Percentiles rank a stretch among this genome's conserved stretches.
phyloP scores from a whole-genome alignment of 495 filamentous ascomycete species.

The Neurospora tetrasperma region DNA sequence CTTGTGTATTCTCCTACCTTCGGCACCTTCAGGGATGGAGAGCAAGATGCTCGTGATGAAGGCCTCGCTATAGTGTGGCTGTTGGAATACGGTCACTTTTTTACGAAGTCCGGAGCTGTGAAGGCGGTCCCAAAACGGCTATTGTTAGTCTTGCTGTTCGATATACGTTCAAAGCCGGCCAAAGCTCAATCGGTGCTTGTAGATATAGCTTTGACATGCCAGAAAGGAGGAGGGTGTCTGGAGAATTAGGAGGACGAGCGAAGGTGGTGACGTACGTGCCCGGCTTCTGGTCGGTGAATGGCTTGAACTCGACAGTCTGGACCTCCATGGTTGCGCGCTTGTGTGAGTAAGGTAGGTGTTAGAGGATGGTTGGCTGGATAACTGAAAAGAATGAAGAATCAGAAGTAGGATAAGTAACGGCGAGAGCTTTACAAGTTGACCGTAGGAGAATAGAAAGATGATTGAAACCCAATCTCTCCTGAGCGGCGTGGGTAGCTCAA shows the following conservation, averaged over 20 bases:
- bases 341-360: neutral
- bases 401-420: neutral
- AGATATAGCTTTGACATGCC: neutral
- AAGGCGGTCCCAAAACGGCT: neutral
- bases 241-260: conserved; percentile 18
- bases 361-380: neutral
- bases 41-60: conserved; percentile 89
- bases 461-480: neutral
- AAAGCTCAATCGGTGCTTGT: neutral
- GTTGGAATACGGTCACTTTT: conserved; percentile 96
- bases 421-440: neutral
- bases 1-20: conserved; percentile 31
- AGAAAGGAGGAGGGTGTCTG: conserved; percentile 4
- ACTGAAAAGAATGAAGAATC: neutral
- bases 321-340: conserved; percentile 47
- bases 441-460: neutral
- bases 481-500: neutral
- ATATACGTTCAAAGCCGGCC: neutral
- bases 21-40: conserved; percentile 87
- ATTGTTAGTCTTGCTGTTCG: neutral
- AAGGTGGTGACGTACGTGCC: conserved; percentile 71
- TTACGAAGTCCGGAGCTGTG: conserved; percentile 89
- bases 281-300: conserved; percentile 93
- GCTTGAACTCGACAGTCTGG: conserved; percentile 62
- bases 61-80: conserved; percentile 88